A percentile compares a stretch with the other conserved stretches of the same genome.
phyloP scores from a whole-genome alignment of 768 basidiomycete species.

The Dendrothele bispora region DNA sequence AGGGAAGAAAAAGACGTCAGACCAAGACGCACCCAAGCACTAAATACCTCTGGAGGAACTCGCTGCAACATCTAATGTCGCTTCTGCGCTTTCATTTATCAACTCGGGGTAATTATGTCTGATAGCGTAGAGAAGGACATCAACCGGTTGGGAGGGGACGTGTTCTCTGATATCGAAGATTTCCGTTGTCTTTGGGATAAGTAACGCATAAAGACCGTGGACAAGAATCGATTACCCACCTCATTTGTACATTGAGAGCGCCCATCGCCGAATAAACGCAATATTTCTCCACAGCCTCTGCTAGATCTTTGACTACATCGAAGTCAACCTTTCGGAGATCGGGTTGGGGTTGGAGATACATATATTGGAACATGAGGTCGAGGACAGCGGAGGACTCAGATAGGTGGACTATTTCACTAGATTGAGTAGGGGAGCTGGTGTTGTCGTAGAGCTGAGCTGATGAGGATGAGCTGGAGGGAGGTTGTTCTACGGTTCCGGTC shows the following conservation, averaged over 20 bases:
- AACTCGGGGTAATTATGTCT: slow-evolving; percentile 12
- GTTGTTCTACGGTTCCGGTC: too few species aligned
- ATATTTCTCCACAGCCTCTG: slow-evolving; percentile 25
- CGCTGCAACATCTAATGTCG: slow-evolving; percentile 9
- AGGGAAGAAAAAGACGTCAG: too few species aligned
- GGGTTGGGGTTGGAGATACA: slow-evolving; percentile 19
- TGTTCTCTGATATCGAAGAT: slow-evolving; percentile 4
- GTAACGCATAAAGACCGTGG: not conserved
- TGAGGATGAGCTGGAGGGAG: too few species aligned
- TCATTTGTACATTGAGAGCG: slow-evolving; percentile 13
- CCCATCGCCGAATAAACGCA: slow-evolving; percentile 14
- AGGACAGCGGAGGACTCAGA: slow-evolving; percentile 18
- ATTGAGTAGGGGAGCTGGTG: too few species aligned
- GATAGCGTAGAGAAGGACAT: slow-evolving; percentile 11
- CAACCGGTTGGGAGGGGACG: slow-evolving; percentile 6
- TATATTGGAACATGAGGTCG: slow-evolving; percentile 20
- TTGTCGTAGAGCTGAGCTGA: too few species aligned
- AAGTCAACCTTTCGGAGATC: slow-evolving; percentile 14
- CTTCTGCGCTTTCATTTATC: slow-evolving; percentile 12
- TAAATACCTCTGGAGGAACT: too few species aligned
- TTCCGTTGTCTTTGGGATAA: not conserved
- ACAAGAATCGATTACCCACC: slow-evolving; percentile 7
- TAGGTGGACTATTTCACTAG: slow-evolving; percentile 14
- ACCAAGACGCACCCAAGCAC: too few species aligned
- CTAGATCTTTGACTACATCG: slow-evolving; percentile 10